Evolutionary conservation across 768 basidiomycete genomes (phyloP).

Genomic region (Boletus coccyginus): DNA sequence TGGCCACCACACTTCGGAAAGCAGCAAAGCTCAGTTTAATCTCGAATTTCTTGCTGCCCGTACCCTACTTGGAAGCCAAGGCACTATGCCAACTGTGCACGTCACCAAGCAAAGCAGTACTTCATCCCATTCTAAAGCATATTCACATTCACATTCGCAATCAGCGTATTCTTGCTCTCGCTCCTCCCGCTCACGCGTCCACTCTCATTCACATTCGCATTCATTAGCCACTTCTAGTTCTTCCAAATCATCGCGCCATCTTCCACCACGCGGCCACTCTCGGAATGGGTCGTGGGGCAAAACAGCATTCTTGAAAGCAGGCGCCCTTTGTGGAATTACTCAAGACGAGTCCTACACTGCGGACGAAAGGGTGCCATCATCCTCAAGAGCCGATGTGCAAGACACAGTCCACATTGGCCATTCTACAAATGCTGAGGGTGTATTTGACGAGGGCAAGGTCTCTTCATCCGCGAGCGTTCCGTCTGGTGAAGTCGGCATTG

Average conservation of each 20-base stretch:
- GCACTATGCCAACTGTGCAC: slow-evolving; percentile 42
- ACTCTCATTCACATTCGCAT: slow-evolving; percentile 38
- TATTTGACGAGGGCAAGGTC: slow-evolving; percentile 3
- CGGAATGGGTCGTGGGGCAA: slow-evolving; percentile 40
- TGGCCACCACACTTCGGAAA: slow-evolving; percentile 19
- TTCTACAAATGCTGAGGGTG: background rate
- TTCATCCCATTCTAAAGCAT: slow-evolving; percentile 27
- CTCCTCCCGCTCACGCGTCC: slow-evolving; percentile 24
- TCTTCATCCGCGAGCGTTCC: slow-evolving; percentile 33
- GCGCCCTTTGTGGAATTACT: slow-evolving; percentile 25
- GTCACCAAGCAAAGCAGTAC: slow-evolving; percentile 16
- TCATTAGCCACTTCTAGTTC: slow-evolving; percentile 35
- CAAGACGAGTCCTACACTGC: slow-evolving; percentile 24
- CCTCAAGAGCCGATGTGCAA: slow-evolving; percentile 24
- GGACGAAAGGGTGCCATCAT: slow-evolving; percentile 22
- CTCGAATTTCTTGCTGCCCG: slow-evolving; percentile 65
- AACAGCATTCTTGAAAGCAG: slow-evolving; percentile 37
- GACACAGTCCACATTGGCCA: slow-evolving; percentile 13
- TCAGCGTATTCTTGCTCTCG: slow-evolving; percentile 19
- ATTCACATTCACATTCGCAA: slow-evolving; percentile 29
- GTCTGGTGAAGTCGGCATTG: slow-evolving; percentile 40
- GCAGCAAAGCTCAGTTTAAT: slow-evolving; percentile 18
- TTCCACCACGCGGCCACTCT: slow-evolving; percentile 24
- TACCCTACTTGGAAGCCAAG: slow-evolving; percentile 65
- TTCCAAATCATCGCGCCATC: slow-evolving; percentile 29